These are phyloP conservation scores for Chaetomium fimeti DNA, from an alignment of 495 filamentous ascomycete species.

Conservation along the genomic window DNA sequence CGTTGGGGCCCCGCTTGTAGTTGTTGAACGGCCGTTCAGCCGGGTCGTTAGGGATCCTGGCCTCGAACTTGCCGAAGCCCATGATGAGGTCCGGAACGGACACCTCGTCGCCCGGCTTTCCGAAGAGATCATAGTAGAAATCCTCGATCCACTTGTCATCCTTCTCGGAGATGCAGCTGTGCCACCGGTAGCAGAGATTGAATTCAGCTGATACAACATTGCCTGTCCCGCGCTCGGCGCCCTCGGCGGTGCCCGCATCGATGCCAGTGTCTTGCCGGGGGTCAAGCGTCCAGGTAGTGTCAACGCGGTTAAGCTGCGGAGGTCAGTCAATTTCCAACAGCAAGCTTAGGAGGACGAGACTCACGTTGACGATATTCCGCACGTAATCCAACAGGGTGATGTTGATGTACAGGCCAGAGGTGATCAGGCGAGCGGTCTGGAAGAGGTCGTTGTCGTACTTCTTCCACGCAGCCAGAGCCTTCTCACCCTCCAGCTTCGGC, in stretches of 20 bases:
- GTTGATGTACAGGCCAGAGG: slow-evolving; percentile 81
- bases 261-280: slow-evolving; percentile 61
- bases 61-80: slow-evolving; percentile 61
- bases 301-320: slow-evolving; percentile 60
- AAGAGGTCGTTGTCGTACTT: slow-evolving; percentile 83
- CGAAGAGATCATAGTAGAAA: slow-evolving; percentile 63
- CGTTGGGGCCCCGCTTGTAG: slow-evolving; percentile 58
- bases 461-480: slow-evolving; percentile 57
- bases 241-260: slow-evolving; percentile 56
- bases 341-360: background rate
- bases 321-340: background rate
- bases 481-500: slow-evolving; percentile 47
- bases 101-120: slow-evolving; percentile 54
- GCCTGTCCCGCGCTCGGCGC: slow-evolving; percentile 56
- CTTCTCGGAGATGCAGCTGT: slow-evolving; percentile 68
- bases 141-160: slow-evolving; percentile 75
- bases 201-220: slow-evolving; percentile 81
- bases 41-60: slow-evolving; percentile 59
- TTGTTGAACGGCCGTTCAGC: slow-evolving; percentile 61
- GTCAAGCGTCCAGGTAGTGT: slow-evolving; percentile 78
- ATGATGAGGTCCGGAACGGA: slow-evolving; percentile 56
- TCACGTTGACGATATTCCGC: slow-evolving; percentile 72
- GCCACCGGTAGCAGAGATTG: slow-evolving; percentile 69
- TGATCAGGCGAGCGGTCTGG: slow-evolving; percentile 75
- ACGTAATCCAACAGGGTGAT: slow-evolving; percentile 81